Evolutionary conservation across 2,329 filamentous ascomycete species (phyloP).

Genomic region (Allantophomopsis lycopodina): DNA sequence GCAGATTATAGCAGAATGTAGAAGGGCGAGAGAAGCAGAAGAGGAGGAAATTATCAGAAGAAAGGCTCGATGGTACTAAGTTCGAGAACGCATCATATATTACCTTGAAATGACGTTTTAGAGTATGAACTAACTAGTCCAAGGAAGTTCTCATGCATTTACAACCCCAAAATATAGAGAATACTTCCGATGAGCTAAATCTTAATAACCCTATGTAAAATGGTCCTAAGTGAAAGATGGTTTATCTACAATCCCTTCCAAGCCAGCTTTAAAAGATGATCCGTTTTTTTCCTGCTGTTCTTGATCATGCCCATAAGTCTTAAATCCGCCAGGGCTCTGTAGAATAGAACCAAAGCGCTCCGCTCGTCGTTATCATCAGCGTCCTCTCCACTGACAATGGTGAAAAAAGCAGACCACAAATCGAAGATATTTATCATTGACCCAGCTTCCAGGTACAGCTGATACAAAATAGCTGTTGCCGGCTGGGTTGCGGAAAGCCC

Average conservation of each 20-base stretch:
- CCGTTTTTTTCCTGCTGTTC: slow-evolving; percentile 77
- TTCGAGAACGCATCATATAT: not conserved
- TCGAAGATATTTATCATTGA: slow-evolving; percentile 67
- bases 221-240: not conserved
- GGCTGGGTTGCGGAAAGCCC: slow-evolving; percentile 49
- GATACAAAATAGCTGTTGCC: slow-evolving; percentile 61
- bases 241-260: slow-evolving; percentile 57
- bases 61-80: slow-evolving; percentile 13
- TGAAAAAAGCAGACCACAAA: slow-evolving; percentile 64
- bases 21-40: slow-evolving; percentile 20
- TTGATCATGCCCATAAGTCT: slow-evolving; percentile 79
- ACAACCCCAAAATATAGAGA: too few species aligned
- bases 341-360: slow-evolving; percentile 63
- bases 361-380: slow-evolving; percentile 31
- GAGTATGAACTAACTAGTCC: not conserved
- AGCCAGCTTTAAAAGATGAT: slow-evolving; percentile 75
- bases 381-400: slow-evolving; percentile 30
- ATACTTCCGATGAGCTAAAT: too few species aligned
- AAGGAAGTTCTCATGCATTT: too few species aligned
- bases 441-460: slow-evolving; percentile 66
- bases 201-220: not conserved
- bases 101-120: not conserved
- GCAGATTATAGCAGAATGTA: slow-evolving; percentile 26
- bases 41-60: slow-evolving; percentile 9
- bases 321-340: slow-evolving; percentile 72